phyloP scores from a whole-genome alignment of 306 rosid genomes.

The Quercus parvula region DNA sequence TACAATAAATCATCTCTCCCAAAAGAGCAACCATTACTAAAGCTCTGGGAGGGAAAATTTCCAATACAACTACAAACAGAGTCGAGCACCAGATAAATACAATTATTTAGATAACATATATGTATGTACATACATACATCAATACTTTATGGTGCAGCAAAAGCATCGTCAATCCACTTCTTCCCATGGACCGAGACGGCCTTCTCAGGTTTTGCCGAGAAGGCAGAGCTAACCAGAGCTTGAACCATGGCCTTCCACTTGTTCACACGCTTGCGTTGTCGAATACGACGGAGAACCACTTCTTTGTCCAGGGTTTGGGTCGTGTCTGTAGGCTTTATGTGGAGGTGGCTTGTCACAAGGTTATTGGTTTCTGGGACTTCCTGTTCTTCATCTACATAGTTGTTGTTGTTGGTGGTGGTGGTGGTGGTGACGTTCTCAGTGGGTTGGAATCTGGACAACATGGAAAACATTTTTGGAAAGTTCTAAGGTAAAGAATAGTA shows the following conservation, averaged over 20 bases:
- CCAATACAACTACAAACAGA: too few relatives aligned
- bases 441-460: background rate
- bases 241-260: slow-evolving; percentile 20
- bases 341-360: slow-evolving; percentile 25
- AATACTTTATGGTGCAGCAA: slow-evolving; percentile 28
- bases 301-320: slow-evolving; percentile 28
- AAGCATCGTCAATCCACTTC: slow-evolving; percentile 45
- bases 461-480: background rate
- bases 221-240: slow-evolving; percentile 24
- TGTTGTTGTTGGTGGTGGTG: too few relatives aligned
- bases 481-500: background rate
- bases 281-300: slow-evolving; percentile 36
- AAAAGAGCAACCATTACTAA: too few relatives aligned
- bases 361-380: background rate
- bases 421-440: background rate
- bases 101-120: background rate
- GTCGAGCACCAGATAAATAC: too few relatives aligned
- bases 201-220: background rate
- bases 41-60: too few relatives aligned
- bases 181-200: slow-evolving; percentile 5
- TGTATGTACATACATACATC: background rate
- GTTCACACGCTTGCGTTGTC: slow-evolving; percentile 39
- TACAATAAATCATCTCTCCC: too few relatives aligned
- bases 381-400: background rate
- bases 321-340: slow-evolving; percentile 25